A percentile compares a stretch with the other conserved stretches of the same genome.
phyloP scores from a whole-genome alignment of 2,329 filamentous ascomycete genomes.

The Pseudogymnoascus sp. region DNA sequence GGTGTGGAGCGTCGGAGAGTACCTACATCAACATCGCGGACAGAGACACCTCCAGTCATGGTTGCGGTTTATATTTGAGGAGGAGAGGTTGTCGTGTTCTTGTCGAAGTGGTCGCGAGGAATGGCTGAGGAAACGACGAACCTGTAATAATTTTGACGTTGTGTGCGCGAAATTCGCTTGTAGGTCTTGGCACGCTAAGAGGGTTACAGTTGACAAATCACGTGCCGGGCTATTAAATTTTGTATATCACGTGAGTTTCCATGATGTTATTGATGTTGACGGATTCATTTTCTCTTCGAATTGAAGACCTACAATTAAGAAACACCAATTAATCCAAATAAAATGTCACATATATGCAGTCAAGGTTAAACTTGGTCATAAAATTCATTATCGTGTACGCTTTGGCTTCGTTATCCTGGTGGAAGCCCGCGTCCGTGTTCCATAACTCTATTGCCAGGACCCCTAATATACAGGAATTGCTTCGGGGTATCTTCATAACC shows the following conservation, averaged over 20 bases:
- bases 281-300: no score
- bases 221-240: background rate
- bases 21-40: slow-evolving; percentile 81
- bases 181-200: slow-evolving; percentile 8
- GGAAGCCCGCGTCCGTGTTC: background rate
- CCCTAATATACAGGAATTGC: slow-evolving; percentile 7
- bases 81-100: slow-evolving; percentile 9
- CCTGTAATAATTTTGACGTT: slow-evolving; percentile 6
- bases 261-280: background rate
- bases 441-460: background rate
- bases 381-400: background rate
- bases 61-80: slow-evolving; percentile 44
- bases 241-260: background rate
- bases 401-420: background rate
- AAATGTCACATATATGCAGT: no score
- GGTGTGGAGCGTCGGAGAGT: slow-evolving; percentile 24
- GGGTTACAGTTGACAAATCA: background rate
- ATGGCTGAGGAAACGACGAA: slow-evolving; percentile 5
- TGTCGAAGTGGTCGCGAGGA: slow-evolving; percentile 10
- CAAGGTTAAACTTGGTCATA: background rate
- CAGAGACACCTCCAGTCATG: slow-evolving; percentile 71
- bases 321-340: no score
- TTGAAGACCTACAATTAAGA: no score
- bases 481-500: background rate
- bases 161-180: slow-evolving; percentile 10